Base-by-base conservation (phyloP, 768 basidiomycete genomes). In the Agrocybe chaxingu region DNA sequence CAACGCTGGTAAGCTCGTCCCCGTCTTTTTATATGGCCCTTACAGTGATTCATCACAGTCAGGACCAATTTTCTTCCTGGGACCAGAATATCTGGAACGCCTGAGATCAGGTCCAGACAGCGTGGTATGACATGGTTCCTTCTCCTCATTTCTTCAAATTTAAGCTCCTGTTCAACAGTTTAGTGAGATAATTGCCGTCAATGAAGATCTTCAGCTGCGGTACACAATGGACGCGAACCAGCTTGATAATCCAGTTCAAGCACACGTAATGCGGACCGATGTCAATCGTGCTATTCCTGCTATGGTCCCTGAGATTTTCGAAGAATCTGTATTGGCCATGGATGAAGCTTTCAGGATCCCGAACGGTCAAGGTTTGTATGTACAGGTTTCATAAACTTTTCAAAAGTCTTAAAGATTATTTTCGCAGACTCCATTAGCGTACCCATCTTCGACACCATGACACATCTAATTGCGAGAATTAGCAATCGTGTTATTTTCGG, bases 401-500 rank as follows among this genome's bases (percentile, higher is more conserved):
- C 40, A 24, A 16, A 30, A 13, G n/a, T 46, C 13, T 52, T n/a
- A 42, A 35, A 16, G 36, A 31, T 19, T 10, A 7, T 37, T 50
- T 42, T 52, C 29, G 32, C 42, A 68, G 69, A 62, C 42, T 50
- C 44, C 30, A 47, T 50, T 18, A 60, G 53, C 29, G 34, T 69
- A 12, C 62, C 62, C 3, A 60, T 69, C 30, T 71, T 71, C 46
- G 57, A 67, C 45, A 68, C 67, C 11, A 70, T 71, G 67, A 73
- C 69, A 29, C 66, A 69, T 47, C 47, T 70, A 42, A 65, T 71
- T 51, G 70, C 67, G 7, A 57, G 70, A 45, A 66, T 70, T 45
- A 70, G 65, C 51, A 71, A 73, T 57, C 64, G 70, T 42, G 70
- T 67, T 10, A 64, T 71, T n/a, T 65, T 73, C 52, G 69, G 70